Percentiles rank a stretch among this genome's conserved stretches.
Conservation (phyloP, 2,329 filamentous ascomycete genomes). For the Pseudogymnoascus sp. region DNA sequence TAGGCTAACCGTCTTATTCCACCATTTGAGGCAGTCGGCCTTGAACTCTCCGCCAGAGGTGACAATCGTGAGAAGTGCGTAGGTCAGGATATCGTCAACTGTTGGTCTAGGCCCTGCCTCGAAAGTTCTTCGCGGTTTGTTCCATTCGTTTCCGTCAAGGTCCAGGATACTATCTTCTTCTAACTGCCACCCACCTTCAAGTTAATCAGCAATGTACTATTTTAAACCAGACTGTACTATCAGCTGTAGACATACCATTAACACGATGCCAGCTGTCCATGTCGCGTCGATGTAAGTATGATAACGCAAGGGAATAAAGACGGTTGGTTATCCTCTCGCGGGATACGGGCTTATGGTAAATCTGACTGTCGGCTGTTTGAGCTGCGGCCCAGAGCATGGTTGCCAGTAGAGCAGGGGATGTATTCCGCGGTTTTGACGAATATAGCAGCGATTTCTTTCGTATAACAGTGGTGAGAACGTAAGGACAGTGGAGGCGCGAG, state of each 20-base stretch:
- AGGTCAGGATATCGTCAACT: slow-evolving; percentile 37
- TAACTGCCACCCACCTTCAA: neutral
- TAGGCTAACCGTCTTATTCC: slow-evolving; percentile 31
- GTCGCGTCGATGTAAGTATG: neutral
- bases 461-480: slow-evolving; percentile 39
- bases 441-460: slow-evolving; percentile 37
- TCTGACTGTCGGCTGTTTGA: slow-evolving; percentile 34
- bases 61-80: slow-evolving; percentile 37
- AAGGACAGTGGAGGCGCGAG: slow-evolving; percentile 38
- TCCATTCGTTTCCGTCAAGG: neutral
- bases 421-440: slow-evolving; percentile 32
- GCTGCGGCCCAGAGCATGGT: slow-evolving; percentile 42
- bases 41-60: slow-evolving; percentile 42
- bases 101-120: neutral
- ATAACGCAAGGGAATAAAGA: neutral
- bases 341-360: neutral
- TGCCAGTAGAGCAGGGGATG: slow-evolving; percentile 37
- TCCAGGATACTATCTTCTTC: neutral
- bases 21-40: slow-evolving; percentile 40
- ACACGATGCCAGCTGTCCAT: neutral
- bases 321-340: neutral
- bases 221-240: neutral
- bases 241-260: neutral
- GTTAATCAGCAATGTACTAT: neutral
- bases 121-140: neutral